These are phyloP conservation scores for Craterostigma plantagineum DNA, from an alignment of 257 asterid genomes.

Conservation along the genomic window DNA sequence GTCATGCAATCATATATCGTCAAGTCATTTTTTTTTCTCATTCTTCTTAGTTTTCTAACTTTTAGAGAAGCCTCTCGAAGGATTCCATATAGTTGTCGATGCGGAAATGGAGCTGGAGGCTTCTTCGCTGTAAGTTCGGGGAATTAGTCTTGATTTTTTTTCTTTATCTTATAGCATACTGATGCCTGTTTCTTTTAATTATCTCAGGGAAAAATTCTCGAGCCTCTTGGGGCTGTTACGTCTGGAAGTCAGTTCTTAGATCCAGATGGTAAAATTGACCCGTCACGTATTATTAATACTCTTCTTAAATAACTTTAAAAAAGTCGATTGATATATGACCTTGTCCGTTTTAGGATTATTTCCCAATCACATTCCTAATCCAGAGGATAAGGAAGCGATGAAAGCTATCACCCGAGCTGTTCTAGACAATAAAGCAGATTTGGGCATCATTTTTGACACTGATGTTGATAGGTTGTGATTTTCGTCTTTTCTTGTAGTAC, in stretches of 20 bases:
- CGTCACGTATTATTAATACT: conserved; percentile 5
- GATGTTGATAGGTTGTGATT: conserved; percentile 83
- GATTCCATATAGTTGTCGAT: conserved; percentile 94
- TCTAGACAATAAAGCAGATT: conserved; percentile 68
- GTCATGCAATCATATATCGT: too few species aligned
- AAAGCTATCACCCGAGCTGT: conserved; percentile 79
- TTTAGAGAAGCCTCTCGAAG: conserved; percentile 92
- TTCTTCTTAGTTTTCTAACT: conserved; percentile 10
- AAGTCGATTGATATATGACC: conserved; percentile 7
- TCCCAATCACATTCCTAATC: conserved; percentile 98
- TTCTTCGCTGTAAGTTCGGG: conserved; percentile 72
- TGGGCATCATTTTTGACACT: conserved; percentile 96
- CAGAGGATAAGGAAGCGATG: conserved; percentile 97
- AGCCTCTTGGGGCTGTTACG: conserved; percentile 90
- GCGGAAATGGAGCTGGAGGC: conserved; percentile 99
- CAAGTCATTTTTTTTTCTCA: conserved; percentile 10
- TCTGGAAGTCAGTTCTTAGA: conserved; percentile 96
- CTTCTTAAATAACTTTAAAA: background rate
- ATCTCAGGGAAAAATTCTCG: conserved; percentile 82
- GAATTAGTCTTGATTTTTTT: conserved; percentile 4
- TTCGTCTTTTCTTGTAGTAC: too few species aligned
- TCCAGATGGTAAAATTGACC: conserved; percentile 65
- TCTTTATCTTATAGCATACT: conserved; percentile 4
- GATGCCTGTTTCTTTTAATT: background rate
- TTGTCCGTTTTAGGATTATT: conserved; percentile 47